Evolutionary conservation across 2,329 filamentous ascomycete genomes (phyloP).

Genomic region (Mycosphaerella arachidis): DNA sequence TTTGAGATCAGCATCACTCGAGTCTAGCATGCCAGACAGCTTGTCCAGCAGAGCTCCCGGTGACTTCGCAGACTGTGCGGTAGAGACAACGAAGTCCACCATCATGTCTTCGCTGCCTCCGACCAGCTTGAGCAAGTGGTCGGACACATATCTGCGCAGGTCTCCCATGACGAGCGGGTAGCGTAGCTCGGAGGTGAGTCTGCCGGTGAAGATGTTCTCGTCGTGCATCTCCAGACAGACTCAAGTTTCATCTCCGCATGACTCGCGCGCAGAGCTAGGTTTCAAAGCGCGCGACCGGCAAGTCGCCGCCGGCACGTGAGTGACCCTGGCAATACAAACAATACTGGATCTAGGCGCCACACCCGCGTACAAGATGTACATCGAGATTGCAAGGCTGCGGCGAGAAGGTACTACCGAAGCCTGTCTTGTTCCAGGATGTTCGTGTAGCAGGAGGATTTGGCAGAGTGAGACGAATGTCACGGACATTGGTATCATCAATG

Average conservation of each 20-base stretch:
- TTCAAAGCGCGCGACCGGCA: not conserved
- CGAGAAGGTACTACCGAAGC: too few species aligned
- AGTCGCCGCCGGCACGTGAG: not conserved
- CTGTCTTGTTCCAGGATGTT: too few species aligned
- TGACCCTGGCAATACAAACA: not conserved
- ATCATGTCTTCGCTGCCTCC: conserved; percentile 54
- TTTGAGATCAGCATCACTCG: conserved; percentile 41
- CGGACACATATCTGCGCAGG: conserved; percentile 39
- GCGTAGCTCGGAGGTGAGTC: not conserved
- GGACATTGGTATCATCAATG: too few species aligned
- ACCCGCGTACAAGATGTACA: not conserved
- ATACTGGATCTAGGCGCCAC: not conserved
- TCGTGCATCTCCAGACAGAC: not conserved
- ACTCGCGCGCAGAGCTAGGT: not conserved
- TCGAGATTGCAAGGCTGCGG: too few species aligned
- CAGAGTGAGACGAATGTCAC: too few species aligned
- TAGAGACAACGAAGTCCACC: conserved; percentile 54
- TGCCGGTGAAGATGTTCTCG: not conserved
- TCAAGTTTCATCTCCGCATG: not conserved
- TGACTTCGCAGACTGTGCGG: conserved; percentile 49
- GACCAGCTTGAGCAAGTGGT: conserved; percentile 50
- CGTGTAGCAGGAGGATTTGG: too few species aligned
- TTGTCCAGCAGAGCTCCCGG: conserved; percentile 47
- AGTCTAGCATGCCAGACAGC: conserved; percentile 50
- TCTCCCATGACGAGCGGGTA: conserved; percentile 28